These are phyloP conservation scores for Hanseniaspora guilliermondii DNA, from an alignment of 805 yeast genomes.

Conservation along the genomic window DNA sequence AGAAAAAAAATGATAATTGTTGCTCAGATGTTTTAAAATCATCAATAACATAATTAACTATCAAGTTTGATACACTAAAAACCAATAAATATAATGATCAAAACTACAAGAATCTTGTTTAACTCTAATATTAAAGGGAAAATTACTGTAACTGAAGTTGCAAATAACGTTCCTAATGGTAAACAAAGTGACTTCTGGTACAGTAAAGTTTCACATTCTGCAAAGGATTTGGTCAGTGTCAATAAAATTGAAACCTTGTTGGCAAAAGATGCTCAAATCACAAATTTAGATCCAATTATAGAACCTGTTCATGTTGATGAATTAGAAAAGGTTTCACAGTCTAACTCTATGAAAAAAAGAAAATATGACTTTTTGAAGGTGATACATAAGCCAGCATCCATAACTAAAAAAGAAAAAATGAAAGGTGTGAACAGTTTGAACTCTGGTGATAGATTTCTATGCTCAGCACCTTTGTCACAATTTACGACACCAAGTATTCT, in stretches of 20 bases:
- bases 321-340: not conserved
- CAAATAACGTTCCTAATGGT: conserved; percentile 5
- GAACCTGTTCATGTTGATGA: not conserved
- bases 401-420: not conserved
- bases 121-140: not conserved
- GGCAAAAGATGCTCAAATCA: not conserved
- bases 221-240: not conserved
- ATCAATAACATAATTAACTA: not conserved
- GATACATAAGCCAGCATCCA: not conserved
- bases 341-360: not conserved
- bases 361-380: conserved; percentile 11
- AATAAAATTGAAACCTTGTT: not conserved
- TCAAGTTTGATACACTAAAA: no score
- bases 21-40: no score
- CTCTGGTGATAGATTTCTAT: conserved; percentile 8
- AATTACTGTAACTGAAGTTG: not conserved
- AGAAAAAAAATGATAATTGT: no score
- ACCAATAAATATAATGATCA: not conserved
- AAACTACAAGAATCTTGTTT: not conserved
- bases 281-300: conserved; percentile 2
- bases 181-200: conserved; percentile 1
- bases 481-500: not conserved
- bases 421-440: not conserved
- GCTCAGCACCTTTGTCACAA: conserved; percentile 10
- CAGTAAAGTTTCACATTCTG: not conserved